Evolutionary conservation across 768 basidiomycete species (phyloP).

Genomic region (Auriscalpium vulgare): DNA sequence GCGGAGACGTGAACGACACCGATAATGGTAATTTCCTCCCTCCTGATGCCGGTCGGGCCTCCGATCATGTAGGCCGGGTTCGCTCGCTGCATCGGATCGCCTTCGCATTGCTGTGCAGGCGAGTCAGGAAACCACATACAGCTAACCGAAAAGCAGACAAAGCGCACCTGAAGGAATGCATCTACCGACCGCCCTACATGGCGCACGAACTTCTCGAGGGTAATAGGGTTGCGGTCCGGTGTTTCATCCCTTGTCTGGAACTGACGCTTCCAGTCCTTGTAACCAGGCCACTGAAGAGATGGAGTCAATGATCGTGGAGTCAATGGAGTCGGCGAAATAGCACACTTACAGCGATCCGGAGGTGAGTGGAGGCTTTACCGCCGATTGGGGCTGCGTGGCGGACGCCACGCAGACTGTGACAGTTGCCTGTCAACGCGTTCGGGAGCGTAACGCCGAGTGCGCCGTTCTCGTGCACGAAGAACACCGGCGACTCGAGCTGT

Average conservation of each 20-base stretch:
- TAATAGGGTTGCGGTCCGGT: conserved; percentile 9
- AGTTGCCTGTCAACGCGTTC: conserved; percentile 12
- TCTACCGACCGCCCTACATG: conserved; percentile 15
- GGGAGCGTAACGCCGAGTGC: conserved; percentile 9
- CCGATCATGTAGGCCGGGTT: conserved; percentile 12
- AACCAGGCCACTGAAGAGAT: conserved; percentile 12
- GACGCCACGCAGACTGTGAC: conserved; percentile 6
- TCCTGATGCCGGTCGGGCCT: conserved; percentile 5
- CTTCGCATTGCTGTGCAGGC: conserved; percentile 1
- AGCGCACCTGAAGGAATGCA: conserved; percentile 10
- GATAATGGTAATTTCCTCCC: conserved; percentile 9
- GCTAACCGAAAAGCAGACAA: not conserved
- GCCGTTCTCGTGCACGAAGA: conserved; percentile 13
- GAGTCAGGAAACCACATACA: too few species aligned
- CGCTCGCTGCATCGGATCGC: conserved; percentile 6
- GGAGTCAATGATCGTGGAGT: not conserved
- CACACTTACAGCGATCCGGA: conserved; percentile 11
- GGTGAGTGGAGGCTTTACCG: conserved; percentile 12
- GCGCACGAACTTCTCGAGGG: conserved; percentile 10
- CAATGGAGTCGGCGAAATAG: too few species aligned
- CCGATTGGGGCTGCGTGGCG: conserved; percentile 8
- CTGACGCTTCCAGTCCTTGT: conserved; percentile 14
- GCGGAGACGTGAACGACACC: conserved; percentile 15
- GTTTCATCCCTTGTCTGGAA: conserved; percentile 16
- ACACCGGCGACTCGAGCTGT: conserved; percentile 11